Base-by-base conservation (phyloP, 2,329 filamentous ascomycete species). In the Xylariaceae sp. region DNA sequence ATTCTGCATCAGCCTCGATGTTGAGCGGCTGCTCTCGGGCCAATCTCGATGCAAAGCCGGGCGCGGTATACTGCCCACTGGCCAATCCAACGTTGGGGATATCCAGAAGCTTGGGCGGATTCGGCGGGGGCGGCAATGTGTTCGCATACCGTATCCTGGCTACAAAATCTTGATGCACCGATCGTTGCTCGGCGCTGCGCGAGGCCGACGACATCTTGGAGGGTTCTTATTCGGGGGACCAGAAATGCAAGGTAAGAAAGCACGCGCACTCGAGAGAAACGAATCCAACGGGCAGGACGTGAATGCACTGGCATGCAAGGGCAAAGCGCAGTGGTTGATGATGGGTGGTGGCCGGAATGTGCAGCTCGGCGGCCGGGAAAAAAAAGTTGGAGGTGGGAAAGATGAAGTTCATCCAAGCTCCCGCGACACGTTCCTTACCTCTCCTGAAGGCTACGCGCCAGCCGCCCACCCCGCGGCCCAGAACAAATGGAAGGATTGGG, bases 101-200 rank as follows among this genome's bases (percentile, higher is more conserved):
- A 52, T 97, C 89, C 55, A 98, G 85, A 49, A 98, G 83, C 74
- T 98, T 98, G 1, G 93, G 93, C 1, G 91, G 89, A 61, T 90
- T 89, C 41, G 91, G 89, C 41, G 93, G 93, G 50, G 93, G 90
- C 50, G 93, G 93, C 13, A 98, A 82, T 54, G 89, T 85, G 79
- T 98, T 98, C 59, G 89, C 89, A 66, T 94, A 98, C 66, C 93
- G 82, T 60, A 96, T 88, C 57, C 90, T 86, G 50, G 90, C 91
- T 62, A 98, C 95, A 68, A 96, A 97, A 68, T 98, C 93, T 69
- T 98, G 93, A 62, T 95, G 89, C 56, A 83, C 73, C 59, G 79
- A 73, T 63, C 79, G 76, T 38, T 61, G 57, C 64, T 79, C 76
- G 62, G 74, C 72, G 49, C 60, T 62, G 53, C 66, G 67, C 47